phyloP scores from a whole-genome alignment of 345 rosid species.

The Cardamine resedifolia region DNA sequence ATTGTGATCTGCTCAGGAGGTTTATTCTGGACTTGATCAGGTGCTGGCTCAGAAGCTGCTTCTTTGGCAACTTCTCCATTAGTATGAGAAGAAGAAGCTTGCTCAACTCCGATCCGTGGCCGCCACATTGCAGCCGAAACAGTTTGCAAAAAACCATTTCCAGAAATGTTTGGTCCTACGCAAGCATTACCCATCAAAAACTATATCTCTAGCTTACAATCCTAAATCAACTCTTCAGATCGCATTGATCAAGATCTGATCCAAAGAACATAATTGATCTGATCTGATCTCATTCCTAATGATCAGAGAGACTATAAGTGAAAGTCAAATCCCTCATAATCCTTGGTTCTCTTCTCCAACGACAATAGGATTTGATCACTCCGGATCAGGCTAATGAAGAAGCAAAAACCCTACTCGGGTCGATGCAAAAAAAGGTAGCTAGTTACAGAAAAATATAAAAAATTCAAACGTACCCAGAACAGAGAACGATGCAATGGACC shows the following conservation, averaged over 20 bases:
- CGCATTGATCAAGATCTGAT: conserved; percentile 45
- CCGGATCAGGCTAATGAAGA: conserved; percentile 17
- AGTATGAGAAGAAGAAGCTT: conserved; percentile 39
- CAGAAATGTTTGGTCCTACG: conserved; percentile 70
- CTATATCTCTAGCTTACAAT: conserved; percentile 3
- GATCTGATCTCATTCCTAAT: conserved; percentile 34
- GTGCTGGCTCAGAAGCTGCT: conserved; percentile 40
- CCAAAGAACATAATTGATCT: conserved; percentile 6
- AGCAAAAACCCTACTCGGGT: conserved; percentile 19
- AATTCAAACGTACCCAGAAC: conserved; percentile 23
- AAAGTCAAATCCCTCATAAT: conserved; percentile 27
- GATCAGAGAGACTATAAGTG: conserved; percentile 19
- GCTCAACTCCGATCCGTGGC: conserved; percentile 54
- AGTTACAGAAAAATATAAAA: too few species aligned
- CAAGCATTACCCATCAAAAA: conserved; percentile 77
- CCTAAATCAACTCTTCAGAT: conserved; percentile 27
- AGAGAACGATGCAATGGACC: conserved; percentile 22
- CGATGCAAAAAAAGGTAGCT: too few species aligned
- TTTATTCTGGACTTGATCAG: conserved; percentile 54
- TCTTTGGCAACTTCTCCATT: conserved; percentile 43
- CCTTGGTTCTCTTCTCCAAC: conserved; percentile 20
- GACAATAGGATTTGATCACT: neutral
- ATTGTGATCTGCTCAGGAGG: conserved; percentile 71
- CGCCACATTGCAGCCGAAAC: conserved; percentile 81
- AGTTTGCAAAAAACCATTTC: conserved; percentile 70